A percentile compares a stretch with the other conserved stretches of the same genome.
Evolutionary conservation across 148 eudicot genomes (phyloP).

Genomic region (Persicaria maculosa): DNA sequence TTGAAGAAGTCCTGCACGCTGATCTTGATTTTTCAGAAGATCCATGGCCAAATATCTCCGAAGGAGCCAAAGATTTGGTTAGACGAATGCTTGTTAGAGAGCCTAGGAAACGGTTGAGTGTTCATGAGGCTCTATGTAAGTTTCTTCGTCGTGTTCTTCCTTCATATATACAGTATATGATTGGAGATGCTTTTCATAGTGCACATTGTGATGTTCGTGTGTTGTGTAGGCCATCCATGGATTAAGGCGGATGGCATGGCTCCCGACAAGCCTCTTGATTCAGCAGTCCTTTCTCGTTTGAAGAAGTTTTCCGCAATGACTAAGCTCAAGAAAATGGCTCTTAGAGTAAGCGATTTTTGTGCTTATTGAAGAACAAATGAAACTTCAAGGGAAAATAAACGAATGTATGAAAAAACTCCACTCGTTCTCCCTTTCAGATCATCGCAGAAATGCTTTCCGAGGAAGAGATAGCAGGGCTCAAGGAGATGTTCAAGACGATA

Average conservation of each 20-base stretch:
- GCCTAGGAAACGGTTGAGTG: constrained; percentile 35
- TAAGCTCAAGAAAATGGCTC: constrained; percentile 89
- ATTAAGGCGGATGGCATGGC: constrained; percentile 69
- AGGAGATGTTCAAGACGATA: constrained; percentile 67
- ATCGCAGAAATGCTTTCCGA: constrained; percentile 75
- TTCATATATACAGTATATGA: neutral
- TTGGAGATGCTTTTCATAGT: neutral
- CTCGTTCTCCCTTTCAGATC: constrained; percentile 29
- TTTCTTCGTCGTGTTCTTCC: neutral
- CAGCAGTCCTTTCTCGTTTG: constrained; percentile 62
- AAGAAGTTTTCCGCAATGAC: constrained; percentile 85
- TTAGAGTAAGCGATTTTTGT: constrained; percentile 41
- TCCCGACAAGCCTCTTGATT: constrained; percentile 86
- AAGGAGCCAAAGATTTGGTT: constrained; percentile 42
- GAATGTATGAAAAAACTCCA: no score
- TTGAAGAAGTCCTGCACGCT: constrained; percentile 39
- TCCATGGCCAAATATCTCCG: constrained; percentile 45
- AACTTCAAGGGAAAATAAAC: neutral
- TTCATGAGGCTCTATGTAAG: constrained; percentile 1
- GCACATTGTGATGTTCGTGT: neutral
- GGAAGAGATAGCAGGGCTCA: constrained; percentile 81
- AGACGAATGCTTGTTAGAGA: constrained; percentile 45
- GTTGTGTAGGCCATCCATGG: constrained; percentile 83
- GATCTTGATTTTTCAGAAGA: constrained; percentile 41
- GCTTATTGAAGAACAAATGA: neutral